Conservation (phyloP, 768 basidiomycete genomes). For the Lepiota brunneoincarnata region DNA sequence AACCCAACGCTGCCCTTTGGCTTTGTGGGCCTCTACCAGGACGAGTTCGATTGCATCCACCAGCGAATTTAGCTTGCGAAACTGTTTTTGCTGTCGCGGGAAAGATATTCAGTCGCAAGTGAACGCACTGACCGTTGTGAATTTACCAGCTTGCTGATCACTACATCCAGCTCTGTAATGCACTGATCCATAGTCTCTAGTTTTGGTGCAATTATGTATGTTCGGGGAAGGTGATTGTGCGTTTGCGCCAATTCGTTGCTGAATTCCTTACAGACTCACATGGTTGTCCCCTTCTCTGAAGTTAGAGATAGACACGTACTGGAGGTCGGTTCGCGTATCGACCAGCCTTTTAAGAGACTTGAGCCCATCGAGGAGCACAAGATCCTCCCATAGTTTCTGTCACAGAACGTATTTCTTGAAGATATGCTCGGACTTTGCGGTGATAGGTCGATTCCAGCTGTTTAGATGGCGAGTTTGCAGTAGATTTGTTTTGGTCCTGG, state of each 20-base stretch:
- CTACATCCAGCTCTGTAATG: constrained; percentile 54
- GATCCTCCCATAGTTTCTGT: constrained; percentile 80
- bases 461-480: constrained; percentile 44
- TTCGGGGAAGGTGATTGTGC: constrained; percentile 53
- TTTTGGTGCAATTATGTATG: constrained; percentile 61
- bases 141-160: constrained; percentile 66
- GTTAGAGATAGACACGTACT: constrained; percentile 48
- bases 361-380: constrained; percentile 76
- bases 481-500: constrained; percentile 17
- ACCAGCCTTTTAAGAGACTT: constrained; percentile 70
- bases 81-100: constrained; percentile 58
- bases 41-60: constrained; percentile 66
- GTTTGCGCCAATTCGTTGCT: constrained; percentile 66
- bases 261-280: constrained; percentile 10
- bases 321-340: constrained; percentile 80
- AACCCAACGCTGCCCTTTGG: constrained; percentile 72
- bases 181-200: constrained; percentile 65
- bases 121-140: neutral
- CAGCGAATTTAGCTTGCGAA: constrained; percentile 59
- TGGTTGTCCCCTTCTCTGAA: neutral
- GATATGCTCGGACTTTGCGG: constrained; percentile 63
- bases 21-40: constrained; percentile 65
- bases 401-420: constrained; percentile 65
- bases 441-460: constrained; percentile 75
- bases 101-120: neutral